These are phyloP conservation scores for Tuber melanosporum DNA, from an alignment of 495 filamentous ascomycete genomes.

Conservation along the genomic window DNA sequence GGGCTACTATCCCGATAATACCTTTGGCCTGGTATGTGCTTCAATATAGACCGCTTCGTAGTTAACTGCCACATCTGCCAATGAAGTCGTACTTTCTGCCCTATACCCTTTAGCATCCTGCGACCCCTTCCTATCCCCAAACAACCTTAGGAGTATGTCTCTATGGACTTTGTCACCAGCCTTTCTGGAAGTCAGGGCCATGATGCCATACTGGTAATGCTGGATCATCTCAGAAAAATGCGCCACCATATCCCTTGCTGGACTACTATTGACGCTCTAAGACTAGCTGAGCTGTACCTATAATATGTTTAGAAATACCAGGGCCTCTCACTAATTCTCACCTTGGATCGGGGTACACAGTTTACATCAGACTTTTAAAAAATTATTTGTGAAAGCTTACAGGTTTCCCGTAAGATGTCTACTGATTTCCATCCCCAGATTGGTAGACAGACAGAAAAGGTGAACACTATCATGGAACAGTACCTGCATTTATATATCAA, in stretches of 20 bases:
- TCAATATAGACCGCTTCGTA: neutral
- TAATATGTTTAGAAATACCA: conserved; percentile 7
- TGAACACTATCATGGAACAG: conserved; percentile 31
- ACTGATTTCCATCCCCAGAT: conserved; percentile 25
- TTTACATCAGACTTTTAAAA: conserved; percentile 16
- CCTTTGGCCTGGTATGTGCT: conserved; percentile 4
- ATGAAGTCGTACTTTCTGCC: neutral
- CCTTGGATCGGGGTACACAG: conserved; percentile 5
- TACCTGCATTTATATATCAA: conserved; percentile 31
- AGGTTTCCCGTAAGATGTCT: neutral
- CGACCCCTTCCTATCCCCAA: conserved; percentile 24
- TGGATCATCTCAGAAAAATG: conserved; percentile 28
- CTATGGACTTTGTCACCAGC: conserved; percentile 37
- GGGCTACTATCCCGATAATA: no score
- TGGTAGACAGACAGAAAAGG: conserved; percentile 34
- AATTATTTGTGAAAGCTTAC: neutral
- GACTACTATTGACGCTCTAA: neutral
- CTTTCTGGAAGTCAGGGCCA: conserved; percentile 14
- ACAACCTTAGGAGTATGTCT: conserved; percentile 25
- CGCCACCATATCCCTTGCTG: conserved; percentile 8
- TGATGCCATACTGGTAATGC: conserved; percentile 32
- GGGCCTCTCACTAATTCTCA: conserved; percentile 4
- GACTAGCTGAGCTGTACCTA: conserved; percentile 7
- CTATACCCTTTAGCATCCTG: conserved; percentile 22
- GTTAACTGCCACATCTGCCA: no score